These are phyloP conservation scores for Pleoardoris graminearum DNA, from an alignment of 2,329 filamentous ascomycete genomes.

Conservation along the genomic window DNA sequence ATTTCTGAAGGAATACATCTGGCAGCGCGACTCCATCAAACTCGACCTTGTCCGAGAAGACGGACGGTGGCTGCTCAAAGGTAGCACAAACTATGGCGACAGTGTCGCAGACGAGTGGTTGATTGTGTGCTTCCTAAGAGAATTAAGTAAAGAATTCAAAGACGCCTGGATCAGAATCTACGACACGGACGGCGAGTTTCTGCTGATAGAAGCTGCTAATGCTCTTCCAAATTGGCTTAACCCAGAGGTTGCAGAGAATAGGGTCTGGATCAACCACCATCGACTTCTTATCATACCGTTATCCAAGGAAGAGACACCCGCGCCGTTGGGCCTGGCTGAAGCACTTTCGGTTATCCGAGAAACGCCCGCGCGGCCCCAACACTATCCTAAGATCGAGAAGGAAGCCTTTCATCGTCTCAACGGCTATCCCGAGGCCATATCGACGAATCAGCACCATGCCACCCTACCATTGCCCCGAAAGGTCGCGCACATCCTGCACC, in stretches of 20 bases:
- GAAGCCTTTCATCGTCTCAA: slow-evolving; percentile 89
- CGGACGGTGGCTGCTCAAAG: slow-evolving; percentile 66
- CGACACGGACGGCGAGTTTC: slow-evolving; percentile 92
- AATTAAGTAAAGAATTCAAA: slow-evolving; percentile 73
- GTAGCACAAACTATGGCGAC: slow-evolving; percentile 85
- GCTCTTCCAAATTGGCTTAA: slow-evolving; percentile 87
- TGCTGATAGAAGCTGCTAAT: slow-evolving; percentile 91
- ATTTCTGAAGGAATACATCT: slow-evolving; percentile 84
- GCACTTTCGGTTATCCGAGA: slow-evolving; percentile 65
- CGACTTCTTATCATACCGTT: slow-evolving; percentile 74
- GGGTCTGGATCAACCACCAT: slow-evolving; percentile 84
- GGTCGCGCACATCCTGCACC: slow-evolving; percentile 76
- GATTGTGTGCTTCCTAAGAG: slow-evolving; percentile 83
- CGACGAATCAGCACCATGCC: slow-evolving; percentile 74
- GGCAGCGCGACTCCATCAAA: slow-evolving; percentile 85
- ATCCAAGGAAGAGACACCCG: slow-evolving; percentile 31
- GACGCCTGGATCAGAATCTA: slow-evolving; percentile 80
- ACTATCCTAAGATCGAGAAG: slow-evolving; percentile 75
- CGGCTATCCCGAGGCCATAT: slow-evolving; percentile 79
- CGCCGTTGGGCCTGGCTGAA: slow-evolving; percentile 62
- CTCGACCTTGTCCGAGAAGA: slow-evolving; percentile 65
- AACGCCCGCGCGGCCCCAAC: slow-evolving; percentile 63
- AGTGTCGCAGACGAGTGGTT: slow-evolving; percentile 98
- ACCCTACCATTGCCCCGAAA: slow-evolving; percentile 76
- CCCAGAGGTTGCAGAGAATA: slow-evolving; percentile 83